Evolutionary conservation across 495 filamentous ascomycete species (phyloP).

Genomic region (Aspergillus leporis): DNA sequence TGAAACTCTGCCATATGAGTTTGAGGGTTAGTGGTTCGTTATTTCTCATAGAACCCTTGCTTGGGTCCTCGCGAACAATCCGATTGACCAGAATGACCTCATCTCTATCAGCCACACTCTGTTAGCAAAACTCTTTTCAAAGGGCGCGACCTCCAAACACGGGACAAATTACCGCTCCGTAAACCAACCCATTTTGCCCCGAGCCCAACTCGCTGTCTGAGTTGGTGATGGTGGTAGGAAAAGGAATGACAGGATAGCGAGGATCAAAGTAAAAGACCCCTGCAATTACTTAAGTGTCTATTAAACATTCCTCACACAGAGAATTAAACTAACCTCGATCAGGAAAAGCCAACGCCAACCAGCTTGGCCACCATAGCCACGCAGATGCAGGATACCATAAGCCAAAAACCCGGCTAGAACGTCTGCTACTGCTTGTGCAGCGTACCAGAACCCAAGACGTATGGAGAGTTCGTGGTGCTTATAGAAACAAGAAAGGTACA

Average conservation of each 20-base stretch:
- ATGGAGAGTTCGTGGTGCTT: constrained; percentile 63
- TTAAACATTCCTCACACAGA: background rate
- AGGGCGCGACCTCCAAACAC: background rate
- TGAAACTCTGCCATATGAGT: constrained; percentile 50
- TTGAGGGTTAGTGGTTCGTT: constrained; percentile 48
- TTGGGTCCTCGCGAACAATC: constrained; percentile 71
- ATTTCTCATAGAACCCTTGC: constrained; percentile 67
- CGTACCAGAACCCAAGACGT: constrained; percentile 64
- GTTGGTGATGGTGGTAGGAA: constrained; percentile 65
- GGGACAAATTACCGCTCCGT: constrained; percentile 49
- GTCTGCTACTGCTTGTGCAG: constrained; percentile 51
- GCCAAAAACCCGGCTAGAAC: constrained; percentile 50
- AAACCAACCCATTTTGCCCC: constrained; percentile 74
- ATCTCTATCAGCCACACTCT: constrained; percentile 21
- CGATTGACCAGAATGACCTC: constrained; percentile 72
- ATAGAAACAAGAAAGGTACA: constrained; percentile 76
- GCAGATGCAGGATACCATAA: constrained; percentile 49
- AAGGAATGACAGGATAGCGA: constrained; percentile 61
- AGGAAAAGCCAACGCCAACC: constrained; percentile 46
- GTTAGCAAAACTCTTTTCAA: background rate
- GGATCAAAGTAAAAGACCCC: constrained; percentile 47
- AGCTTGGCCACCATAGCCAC: constrained; percentile 26
- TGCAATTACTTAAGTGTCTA: constrained; percentile 7
- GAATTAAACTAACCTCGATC: constrained; percentile 34
- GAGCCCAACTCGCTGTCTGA: constrained; percentile 63